These are phyloP conservation scores for Simplicillium sp. DNA, from an alignment of 2,329 filamentous ascomycete genomes.

Conservation along the genomic window DNA sequence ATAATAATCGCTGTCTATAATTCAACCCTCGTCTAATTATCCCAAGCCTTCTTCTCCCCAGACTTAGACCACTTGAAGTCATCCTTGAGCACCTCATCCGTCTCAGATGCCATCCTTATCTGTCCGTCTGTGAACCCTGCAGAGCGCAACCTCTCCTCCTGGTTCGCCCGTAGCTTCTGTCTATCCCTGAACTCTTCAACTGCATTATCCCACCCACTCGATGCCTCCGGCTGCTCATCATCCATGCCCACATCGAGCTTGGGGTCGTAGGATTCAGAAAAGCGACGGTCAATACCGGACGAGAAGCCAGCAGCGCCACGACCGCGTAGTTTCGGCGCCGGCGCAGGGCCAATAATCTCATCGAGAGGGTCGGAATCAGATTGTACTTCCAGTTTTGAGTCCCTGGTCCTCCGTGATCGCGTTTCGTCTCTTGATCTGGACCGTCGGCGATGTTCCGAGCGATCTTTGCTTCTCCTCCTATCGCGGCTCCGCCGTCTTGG, in stretches of 20 bases:
- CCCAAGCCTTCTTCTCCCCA: no score
- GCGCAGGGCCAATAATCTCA: slow-evolving; percentile 66
- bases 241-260: slow-evolving; percentile 45
- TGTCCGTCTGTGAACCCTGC: no score
- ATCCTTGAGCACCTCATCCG: no score
- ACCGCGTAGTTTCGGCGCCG: slow-evolving; percentile 50
- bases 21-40: no score
- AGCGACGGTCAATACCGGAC: slow-evolving; percentile 71
- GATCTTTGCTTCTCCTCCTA: not conserved
- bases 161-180: not conserved
- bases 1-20: no score
- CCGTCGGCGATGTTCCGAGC: slow-evolving; percentile 11
- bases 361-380: slow-evolving; percentile 62
- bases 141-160: no score
- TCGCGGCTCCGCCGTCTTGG: slow-evolving; percentile 3
- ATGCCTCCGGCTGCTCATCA: slow-evolving; percentile 20
- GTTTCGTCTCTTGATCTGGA: slow-evolving; percentile 17
- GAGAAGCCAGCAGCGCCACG: slow-evolving; percentile 54
- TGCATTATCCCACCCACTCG: not conserved
- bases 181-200: not conserved
- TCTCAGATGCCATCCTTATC: not conserved
- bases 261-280: slow-evolving; percentile 56
- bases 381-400: no score
- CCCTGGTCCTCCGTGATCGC: no score
- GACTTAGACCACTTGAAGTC: no score